Evolutionary conservation across 169 alveolate species (phyloP), one percentile per base, ranked within the genome.

Genomic region (Plasmodium vinckei): DNA sequence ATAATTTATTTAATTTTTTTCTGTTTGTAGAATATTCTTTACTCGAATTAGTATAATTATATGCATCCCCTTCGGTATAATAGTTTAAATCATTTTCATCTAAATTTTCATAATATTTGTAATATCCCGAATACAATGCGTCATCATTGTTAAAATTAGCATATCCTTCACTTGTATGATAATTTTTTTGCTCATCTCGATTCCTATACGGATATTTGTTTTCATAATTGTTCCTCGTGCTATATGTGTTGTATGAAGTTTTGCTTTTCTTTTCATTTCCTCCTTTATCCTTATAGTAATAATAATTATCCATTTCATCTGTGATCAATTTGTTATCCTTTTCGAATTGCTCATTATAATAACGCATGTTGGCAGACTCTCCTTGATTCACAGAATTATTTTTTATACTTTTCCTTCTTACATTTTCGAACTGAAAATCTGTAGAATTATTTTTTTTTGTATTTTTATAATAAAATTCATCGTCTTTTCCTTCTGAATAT

Each of bases 241-340:
- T 60, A 71, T 44, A 7, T 71, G 44, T 19, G 39, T 60, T 42
- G 19, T 33, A 19, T 54, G 13, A 5, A 42, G 5, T 13, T 53
- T 9, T 1, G 2, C 5, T 71, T 25, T 0, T 33, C 54, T 17
- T 53, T 9, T 12, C 15, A 51, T 25, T 51, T 39, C 17, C 42
- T 42, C 21, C 15, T 13, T 5, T 71, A 39, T 39, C 64, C 5
- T 5, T 71, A 25, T 13, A 13, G 44, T 25, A 53, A 44, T 33
- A 70, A 15, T 49, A 23, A 60, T 71, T 71, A 23, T 39, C 9
- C 13, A 21, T 61, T 61, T 10, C 49, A 61, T 61, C 13, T 59
- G 9, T 44, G 12, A 47, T 59, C 23, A 49, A 49, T 53, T 71
- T 9, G 1, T 19, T 23, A 71, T 25, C 46, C 23, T 17, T 19